Conservation (phyloP, 768 basidiomycete species). For the Auricularia sp. region DNA sequence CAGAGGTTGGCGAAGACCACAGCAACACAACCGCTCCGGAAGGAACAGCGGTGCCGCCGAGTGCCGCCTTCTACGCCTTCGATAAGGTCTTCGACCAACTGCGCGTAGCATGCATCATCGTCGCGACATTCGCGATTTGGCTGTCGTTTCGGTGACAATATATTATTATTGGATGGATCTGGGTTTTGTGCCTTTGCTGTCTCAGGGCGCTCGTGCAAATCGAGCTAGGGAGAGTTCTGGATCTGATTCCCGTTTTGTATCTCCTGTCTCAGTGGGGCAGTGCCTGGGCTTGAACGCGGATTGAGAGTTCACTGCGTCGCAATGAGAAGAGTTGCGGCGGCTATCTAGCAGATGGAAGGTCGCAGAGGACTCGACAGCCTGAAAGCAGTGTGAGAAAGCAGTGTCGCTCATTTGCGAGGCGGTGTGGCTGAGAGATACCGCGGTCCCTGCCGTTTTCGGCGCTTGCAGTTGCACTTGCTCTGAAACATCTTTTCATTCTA, state of each 20-base stretch:
- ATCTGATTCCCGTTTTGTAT: neutral
- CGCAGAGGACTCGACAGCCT: too few relatives aligned
- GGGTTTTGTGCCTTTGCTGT: neutral
- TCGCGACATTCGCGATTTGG: neutral
- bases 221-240: neutral
- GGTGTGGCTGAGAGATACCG: neutral
- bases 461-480: neutral
- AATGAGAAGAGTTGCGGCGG: neutral
- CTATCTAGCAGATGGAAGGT: neutral
- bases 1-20: neutral
- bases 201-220: neutral
- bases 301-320: neutral
- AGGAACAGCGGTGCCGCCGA: neutral
- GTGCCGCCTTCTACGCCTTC: neutral
- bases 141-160: neutral
- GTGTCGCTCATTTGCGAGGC: too few relatives aligned
- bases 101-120: neutral
- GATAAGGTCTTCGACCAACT: neutral
- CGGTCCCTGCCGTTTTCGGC: neutral
- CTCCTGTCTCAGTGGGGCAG: neutral
- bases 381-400: too few relatives aligned
- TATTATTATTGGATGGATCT: neutral
- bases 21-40: neutral
- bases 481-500: neutral
- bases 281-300: neutral